Conservation (phyloP, 2,329 filamentous ascomycete species). For the Colletotrichum brevisporum region DNA sequence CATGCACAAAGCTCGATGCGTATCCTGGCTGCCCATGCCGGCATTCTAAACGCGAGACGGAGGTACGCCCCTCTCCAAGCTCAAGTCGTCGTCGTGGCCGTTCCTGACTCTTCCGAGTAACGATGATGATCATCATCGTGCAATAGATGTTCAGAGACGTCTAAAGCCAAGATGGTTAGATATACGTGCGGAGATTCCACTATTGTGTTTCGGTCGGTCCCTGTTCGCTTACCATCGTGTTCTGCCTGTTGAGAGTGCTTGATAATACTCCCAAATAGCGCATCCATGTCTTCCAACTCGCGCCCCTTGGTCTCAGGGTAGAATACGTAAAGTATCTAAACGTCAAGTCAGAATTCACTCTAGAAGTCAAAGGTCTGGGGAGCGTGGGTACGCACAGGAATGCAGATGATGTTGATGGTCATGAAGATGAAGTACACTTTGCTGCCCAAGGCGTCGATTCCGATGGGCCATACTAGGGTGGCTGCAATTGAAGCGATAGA, state of each 20-base stretch:
- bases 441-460: conserved; percentile 63
- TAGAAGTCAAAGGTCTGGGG: too few relatives aligned
- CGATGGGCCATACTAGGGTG: conserved; percentile 69
- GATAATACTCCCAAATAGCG: conserved; percentile 51
- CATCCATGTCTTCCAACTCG: conserved; percentile 61
- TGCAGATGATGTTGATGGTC: conserved; percentile 63
- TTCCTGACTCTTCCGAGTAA: background rate
- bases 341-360: too few relatives aligned
- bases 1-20: too few relatives aligned
- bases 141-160: conserved; percentile 10
- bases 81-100: background rate
- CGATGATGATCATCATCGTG: conserved; percentile 1
- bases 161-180: background rate
- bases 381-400: conserved; percentile 52
- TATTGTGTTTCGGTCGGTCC: too few relatives aligned
- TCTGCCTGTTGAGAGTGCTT: background rate
- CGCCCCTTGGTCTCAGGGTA: conserved; percentile 62
- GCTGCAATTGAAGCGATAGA: conserved; percentile 69
- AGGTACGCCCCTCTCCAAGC: too few relatives aligned
- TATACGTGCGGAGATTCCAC: too few relatives aligned
- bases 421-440: conserved; percentile 72
- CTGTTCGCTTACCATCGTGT: conserved; percentile 12
- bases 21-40: too few relatives aligned
- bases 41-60: too few relatives aligned
- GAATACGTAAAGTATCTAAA: conserved; percentile 56